phyloP scores from a whole-genome alignment of 1,284 basidiomycete genomes.

The Cutaneotrichosporon cyanovorans region DNA sequence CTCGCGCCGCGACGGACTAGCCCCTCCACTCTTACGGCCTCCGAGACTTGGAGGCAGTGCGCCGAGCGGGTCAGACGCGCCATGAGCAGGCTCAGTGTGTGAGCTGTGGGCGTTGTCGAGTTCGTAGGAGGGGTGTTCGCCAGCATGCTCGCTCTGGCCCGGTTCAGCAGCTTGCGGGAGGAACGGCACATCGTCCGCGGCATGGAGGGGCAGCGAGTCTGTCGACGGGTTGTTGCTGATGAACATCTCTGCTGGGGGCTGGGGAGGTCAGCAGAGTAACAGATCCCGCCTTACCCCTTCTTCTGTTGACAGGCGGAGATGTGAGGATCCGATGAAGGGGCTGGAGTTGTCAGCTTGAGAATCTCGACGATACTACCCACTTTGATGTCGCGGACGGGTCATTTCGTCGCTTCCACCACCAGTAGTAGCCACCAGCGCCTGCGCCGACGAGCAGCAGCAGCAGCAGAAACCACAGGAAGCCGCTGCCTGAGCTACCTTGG shows the following conservation, averaged over 20 bases:
- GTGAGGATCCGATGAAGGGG: too few species aligned
- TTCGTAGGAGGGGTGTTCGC: not conserved
- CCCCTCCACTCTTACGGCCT: not conserved
- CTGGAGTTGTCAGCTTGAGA: too few species aligned
- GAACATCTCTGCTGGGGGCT: slow-evolving; percentile 34
- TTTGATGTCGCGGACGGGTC: too few species aligned
- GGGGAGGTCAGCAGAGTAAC: not conserved
- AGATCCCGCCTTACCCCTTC: slow-evolving; percentile 15
- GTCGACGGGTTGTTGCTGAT: slow-evolving; percentile 33
- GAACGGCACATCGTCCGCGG: slow-evolving; percentile 12
- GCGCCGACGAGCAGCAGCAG: slow-evolving; percentile 4
- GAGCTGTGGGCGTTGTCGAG: too few species aligned
- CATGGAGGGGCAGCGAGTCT: slow-evolving; percentile 31
- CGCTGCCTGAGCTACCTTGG: not conserved
- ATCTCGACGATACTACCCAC: too few species aligned
- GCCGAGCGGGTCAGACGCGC: slow-evolving; percentile 2
- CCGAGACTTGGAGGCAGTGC: not conserved
- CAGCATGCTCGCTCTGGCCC: slow-evolving; percentile 2
- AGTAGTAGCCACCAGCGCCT: slow-evolving; percentile 1
- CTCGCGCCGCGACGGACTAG: not conserved
- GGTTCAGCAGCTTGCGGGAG: slow-evolving; percentile 1
- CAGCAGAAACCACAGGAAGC: slow-evolving; percentile 3
- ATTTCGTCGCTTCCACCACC: not conserved
- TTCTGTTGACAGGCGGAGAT: slow-evolving; percentile 12
- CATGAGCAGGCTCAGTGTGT: not conserved